Base-by-base conservation (phyloP, 352 stramenopile species). In the Phytophthora pluvialis region DNA sequence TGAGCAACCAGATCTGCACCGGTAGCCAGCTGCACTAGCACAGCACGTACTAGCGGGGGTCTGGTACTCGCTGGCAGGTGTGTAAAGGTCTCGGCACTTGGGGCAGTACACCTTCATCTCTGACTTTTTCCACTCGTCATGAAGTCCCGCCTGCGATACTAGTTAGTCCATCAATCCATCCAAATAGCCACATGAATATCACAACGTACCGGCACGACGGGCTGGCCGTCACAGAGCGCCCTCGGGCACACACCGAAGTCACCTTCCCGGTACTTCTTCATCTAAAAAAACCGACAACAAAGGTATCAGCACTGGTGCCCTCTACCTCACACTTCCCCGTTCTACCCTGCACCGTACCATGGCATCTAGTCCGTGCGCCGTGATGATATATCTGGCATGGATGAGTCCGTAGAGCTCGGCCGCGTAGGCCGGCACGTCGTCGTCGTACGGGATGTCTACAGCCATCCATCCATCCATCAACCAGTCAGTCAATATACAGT, bases 41-140 rank as follows among this genome's bases (percentile, higher is more conserved):
- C 15, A 60, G 32, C 8, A 86, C 87, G 53, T 86, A 95, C 88
- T 93, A 49, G 88, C 71, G 49, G 88, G 81, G 43, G 83, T 90
- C 64, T 94, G 82, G 63, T 94, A 96, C 64, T 96, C 88, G 31
- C 67, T 86, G n/a, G 81, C 72, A 39, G 88, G 86, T 52, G 88
- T 92, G 73, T 96, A 96, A 53, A 96, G 60, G 64, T 96, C 88
- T 65, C 86, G 79, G 63, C 88, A 96, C 61, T 95, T 96, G 50
- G 89, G 89, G 63, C 89, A 97, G 48, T 94, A 97, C 6, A 97
- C 83, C 73, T 96, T 96, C 83, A 97, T 93, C 60, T 95, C 87
- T 3, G 86, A 94, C 70, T 95, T 95, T 60, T 94, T 93, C 68
- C 82, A 94, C 61, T 97, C 88, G 39, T 97, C 89, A 29, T 95